Percentiles rank a stretch among this genome's conserved stretches.
Evolutionary conservation across 2,329 filamentous ascomycete genomes (phyloP).

Genomic region (Verticillium albo-atrum): DNA sequence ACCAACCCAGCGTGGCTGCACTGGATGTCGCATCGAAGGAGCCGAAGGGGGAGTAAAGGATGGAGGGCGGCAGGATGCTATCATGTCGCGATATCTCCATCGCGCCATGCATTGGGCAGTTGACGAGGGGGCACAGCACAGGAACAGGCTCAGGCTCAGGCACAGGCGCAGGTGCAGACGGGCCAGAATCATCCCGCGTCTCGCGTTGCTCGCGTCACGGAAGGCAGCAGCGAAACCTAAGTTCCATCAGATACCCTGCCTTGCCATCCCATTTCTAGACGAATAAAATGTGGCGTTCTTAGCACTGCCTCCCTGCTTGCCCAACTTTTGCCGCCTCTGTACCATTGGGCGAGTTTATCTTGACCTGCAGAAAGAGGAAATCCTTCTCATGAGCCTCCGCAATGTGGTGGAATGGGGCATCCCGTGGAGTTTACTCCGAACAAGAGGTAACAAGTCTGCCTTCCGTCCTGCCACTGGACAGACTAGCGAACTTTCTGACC

Average conservation of each 20-base stretch:
- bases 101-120: neutral
- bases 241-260: neutral
- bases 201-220: neutral
- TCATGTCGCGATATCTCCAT: neutral
- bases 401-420: no score
- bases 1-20: conserved; percentile 9
- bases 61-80: neutral
- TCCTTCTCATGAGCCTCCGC: no score
- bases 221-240: neutral
- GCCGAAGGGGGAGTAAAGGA: neutral
- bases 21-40: neutral
- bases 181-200: neutral
- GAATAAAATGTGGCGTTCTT: no score
- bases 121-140: neutral
- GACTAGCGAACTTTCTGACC: no score
- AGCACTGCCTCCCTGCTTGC: no score
- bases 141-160: neutral
- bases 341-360: no score
- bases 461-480: no score
- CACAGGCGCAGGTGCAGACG: neutral
- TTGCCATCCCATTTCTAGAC: no score
- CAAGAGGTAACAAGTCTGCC: no score
- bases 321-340: no score
- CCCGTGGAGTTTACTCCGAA: no score
- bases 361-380: no score